These are phyloP conservation scores for Globisporangium spinosum DNA, from an alignment of 352 stramenopile genomes.

Conservation along the genomic window DNA sequence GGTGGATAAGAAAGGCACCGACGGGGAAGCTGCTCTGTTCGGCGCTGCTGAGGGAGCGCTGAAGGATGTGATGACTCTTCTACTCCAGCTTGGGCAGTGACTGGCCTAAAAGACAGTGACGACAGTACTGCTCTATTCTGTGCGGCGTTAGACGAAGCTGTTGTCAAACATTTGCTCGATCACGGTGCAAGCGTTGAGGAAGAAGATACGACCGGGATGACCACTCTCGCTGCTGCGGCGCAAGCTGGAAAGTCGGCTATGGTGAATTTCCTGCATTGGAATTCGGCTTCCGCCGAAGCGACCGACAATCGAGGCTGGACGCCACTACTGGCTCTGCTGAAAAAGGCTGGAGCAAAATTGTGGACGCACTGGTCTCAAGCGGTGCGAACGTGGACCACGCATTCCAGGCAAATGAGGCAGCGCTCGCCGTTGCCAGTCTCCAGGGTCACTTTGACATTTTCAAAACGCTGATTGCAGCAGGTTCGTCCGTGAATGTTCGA, in stretches of 20 bases:
- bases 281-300: not conserved
- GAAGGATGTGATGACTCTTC: not conserved
- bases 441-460: not conserved
- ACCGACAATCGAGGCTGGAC: not conserved
- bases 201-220: not conserved
- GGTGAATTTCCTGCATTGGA: not conserved
- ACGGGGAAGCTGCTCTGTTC: not conserved
- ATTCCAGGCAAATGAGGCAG: not conserved
- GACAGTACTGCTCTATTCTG: not conserved
- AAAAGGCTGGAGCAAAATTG: not conserved
- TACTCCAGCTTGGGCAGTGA: not conserved
- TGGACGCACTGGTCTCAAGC: not conserved
- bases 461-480: not conserved
- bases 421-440: not conserved
- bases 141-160: not conserved
- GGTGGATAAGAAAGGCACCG: not conserved
- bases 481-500: slow-evolving; percentile 3
- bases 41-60: not conserved
- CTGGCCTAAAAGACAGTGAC: not conserved
- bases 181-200: not conserved
- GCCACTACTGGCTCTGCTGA: not conserved
- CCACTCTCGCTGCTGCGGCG: not conserved
- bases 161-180: not conserved
- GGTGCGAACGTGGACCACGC: not conserved
- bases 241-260: not conserved